Conservation (phyloP, 805 yeast species). For the Nakazawaea laoshanensis region DNA sequence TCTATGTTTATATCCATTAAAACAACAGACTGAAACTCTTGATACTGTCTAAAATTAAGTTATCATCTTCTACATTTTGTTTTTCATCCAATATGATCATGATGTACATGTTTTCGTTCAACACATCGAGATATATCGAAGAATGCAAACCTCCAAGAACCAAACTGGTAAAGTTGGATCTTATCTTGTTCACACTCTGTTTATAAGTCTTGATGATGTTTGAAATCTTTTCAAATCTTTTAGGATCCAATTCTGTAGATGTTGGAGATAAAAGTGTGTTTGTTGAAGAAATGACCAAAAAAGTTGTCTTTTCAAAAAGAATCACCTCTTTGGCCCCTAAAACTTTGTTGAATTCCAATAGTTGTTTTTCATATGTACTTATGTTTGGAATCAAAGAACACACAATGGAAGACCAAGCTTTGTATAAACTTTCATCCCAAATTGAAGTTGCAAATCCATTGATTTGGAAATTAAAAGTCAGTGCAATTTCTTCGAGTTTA, state of each 20-base stretch:
- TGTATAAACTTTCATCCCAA: conserved; percentile 94
- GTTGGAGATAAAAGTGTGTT: conserved; percentile 18
- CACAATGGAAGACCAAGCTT: conserved; percentile 96
- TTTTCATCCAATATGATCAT: conserved; percentile 26
- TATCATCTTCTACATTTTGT: conserved; percentile 22
- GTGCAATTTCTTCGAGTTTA: conserved; percentile 66
- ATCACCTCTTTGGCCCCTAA: conserved; percentile 86
- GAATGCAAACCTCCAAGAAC: conserved; percentile 48
- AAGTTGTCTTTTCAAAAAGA: conserved; percentile 88
- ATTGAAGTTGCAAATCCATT: conserved; percentile 92
- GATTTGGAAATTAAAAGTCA: conserved; percentile 54
- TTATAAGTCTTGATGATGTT: conserved; percentile 91
- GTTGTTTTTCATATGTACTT: conserved; percentile 65
- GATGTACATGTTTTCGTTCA: conserved; percentile 27
- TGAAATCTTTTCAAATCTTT: conserved; percentile 88
- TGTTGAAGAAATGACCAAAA: conserved; percentile 66
- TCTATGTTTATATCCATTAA: conserved; percentile 14
- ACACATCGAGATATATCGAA: conserved; percentile 25
- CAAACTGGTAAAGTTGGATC: conserved; percentile 75
- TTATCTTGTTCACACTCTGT: conserved; percentile 80
- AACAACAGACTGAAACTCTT: conserved; percentile 24
- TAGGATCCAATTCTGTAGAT: conserved; percentile 58
- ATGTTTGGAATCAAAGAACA: conserved; percentile 93
- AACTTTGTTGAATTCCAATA: conserved; percentile 62
- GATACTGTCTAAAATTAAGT: conserved; percentile 24